Evolutionary conservation across 192 early-diverging fungal genomes (phyloP).

Genomic region (Podochytrium sp.): DNA sequence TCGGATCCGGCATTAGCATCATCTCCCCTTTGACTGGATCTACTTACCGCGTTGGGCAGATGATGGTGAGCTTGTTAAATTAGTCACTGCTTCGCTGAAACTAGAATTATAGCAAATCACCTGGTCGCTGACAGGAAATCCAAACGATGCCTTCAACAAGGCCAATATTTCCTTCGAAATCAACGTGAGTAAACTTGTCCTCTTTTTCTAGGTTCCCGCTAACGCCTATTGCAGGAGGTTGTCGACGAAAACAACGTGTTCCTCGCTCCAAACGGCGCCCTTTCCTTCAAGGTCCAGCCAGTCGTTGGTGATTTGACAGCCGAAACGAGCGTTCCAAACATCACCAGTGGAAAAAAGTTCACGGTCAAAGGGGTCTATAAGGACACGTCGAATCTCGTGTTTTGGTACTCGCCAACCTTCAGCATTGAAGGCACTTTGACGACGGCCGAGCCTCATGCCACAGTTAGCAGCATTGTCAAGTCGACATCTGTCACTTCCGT

Average conservation of each 20-base stretch:
- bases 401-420: background rate
- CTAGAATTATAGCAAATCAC: no score
- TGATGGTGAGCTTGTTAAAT: background rate
- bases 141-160: background rate
- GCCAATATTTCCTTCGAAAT: conserved; percentile 5
- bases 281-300: background rate
- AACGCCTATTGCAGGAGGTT: background rate
- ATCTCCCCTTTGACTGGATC: background rate
- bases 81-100: background rate
- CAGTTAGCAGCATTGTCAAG: background rate
- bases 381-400: background rate
- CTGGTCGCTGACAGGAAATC: background rate
- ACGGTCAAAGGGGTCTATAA: background rate
- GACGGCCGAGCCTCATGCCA: background rate
- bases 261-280: background rate
- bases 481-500: no score
- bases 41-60: background rate
- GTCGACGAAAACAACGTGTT: conserved; percentile 4
- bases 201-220: no score
- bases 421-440: background rate
- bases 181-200: background rate
- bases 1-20: background rate
- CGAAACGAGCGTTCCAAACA: background rate
- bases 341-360: background rate
- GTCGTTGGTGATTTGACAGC: background rate